phyloP scores from a whole-genome alignment of 371 early-diverging fungal species.

The Mucor racemosus region DNA sequence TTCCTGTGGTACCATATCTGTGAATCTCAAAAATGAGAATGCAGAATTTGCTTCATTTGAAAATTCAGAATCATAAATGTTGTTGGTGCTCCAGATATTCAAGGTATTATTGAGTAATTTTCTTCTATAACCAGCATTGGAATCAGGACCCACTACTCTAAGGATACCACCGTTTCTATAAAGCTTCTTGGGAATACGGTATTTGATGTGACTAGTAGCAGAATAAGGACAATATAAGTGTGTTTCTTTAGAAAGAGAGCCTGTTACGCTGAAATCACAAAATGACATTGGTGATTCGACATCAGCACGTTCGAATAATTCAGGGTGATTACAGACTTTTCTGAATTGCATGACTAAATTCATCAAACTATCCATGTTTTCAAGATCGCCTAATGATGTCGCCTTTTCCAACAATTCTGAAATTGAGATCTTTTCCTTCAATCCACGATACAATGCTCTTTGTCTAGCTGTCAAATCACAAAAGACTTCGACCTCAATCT shows the following conservation, averaged over 20 bases:
- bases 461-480: conserved; percentile 90
- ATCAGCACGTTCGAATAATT: conserved; percentile 95
- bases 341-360: conserved; percentile 98
- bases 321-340: conserved; percentile 99
- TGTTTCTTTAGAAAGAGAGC: conserved; percentile 67
- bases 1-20: conserved; percentile 59
- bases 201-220: conserved; percentile 64
- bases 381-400: conserved; percentile 63
- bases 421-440: conserved; percentile 86
- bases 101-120: conserved; percentile 59
- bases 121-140: conserved; percentile 57
- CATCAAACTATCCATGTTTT: conserved; percentile 83
- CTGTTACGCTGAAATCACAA: conserved; percentile 64
- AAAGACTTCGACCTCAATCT: conserved; percentile 86
- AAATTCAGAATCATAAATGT: conserved; percentile 58
- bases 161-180: conserved; percentile 70
- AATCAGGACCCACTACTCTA: conserved; percentile 48
- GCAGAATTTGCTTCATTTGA: conserved; percentile 41
- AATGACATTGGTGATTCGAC: conserved; percentile 76
- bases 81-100: conserved; percentile 60
- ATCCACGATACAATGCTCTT: conserved; percentile 73
- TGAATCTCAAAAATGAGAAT: conserved; percentile 70
- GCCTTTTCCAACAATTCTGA: conserved; percentile 80
- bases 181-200: conserved; percentile 69
- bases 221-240: conserved; percentile 65